These are phyloP conservation scores for Ruellia speciosa DNA, from an alignment of 305 asterid genomes.

Conservation along the genomic window DNA sequence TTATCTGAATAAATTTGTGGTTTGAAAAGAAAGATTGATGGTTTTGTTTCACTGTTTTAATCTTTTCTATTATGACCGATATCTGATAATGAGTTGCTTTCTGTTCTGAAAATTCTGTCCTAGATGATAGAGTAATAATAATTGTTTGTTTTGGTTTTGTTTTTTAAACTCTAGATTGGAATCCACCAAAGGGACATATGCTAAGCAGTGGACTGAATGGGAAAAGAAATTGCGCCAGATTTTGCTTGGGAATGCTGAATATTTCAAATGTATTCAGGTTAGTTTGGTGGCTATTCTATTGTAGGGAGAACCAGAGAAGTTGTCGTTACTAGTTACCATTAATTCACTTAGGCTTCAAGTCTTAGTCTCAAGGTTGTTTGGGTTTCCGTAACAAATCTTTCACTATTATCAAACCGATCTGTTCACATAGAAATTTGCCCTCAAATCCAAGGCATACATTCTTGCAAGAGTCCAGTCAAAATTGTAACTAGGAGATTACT, in stretches of 20 bases:
- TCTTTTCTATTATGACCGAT: neutral
- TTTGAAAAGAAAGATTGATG: conserved; percentile 6
- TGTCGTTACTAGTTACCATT: conserved; percentile 4
- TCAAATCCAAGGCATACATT: neutral
- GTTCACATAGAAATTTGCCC: neutral
- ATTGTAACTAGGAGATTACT: neutral
- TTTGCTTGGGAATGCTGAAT: conserved; percentile 49
- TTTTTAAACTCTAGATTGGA: conserved; percentile 43
- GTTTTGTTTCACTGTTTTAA: neutral
- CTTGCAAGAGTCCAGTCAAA: neutral
- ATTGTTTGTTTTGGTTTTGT: no score
- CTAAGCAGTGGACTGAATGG: conserved; percentile 76
- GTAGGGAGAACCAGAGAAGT: neutral
- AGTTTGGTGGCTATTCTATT: conserved; percentile 17
- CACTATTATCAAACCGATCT: neutral
- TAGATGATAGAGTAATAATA: no score
- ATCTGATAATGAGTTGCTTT: conserved; percentile 7
- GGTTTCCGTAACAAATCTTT: neutral
- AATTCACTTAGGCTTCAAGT: conserved; percentile 9
- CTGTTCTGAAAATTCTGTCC: neutral
- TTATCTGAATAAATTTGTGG: conserved; percentile 10
- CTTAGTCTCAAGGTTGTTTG: conserved; percentile 6
- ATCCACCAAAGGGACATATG: conserved; percentile 72
- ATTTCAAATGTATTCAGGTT: conserved; percentile 85
- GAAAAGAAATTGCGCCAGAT: conserved; percentile 68